Base-by-base conservation (phyloP, 352 stramenopile genomes). In the Globisporangium okanoganense region DNA sequence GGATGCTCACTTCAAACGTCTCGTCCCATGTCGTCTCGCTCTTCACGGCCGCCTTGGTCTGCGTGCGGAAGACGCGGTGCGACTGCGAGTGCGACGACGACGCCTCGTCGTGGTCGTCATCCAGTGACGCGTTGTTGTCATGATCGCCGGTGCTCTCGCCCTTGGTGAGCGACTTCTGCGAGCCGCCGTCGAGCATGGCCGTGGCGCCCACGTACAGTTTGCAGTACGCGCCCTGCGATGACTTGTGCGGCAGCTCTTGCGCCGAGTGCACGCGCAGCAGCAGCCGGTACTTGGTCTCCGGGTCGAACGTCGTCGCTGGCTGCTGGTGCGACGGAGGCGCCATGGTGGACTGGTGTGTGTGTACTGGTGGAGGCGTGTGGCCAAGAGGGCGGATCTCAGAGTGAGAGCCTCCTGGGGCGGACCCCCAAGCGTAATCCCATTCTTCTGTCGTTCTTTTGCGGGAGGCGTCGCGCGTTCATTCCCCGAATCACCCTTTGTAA, bases 1-100 rank as follows among this genome's bases (percentile, higher is more conserved):
- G 61, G 0, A 92, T 55, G 13, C 72, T 70, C 40, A 90, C 47
- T 55, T 90, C 71, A 33, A 92, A 88, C 70, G 88, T 88, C 41
- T 92, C 72, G 58, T 90, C 89, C 82, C 82, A 92, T 59, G 44
- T 87, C 66, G 63, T 73, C 7, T 71, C 51, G 58, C 86, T 88
- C 61, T 75, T 74, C 77, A 86, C 62, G 82, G 71, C 22, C 13
- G 53, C 36, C 35, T 58, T 51, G 40, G 41, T 51, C 33, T 85
- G 86, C 36, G 82, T 91, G 69, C 78, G 76, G 59, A 83, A 89
- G 2, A 65, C 71, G 56, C 67, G 75, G 3, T 58, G 58, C 6
- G 31, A n/a, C n/a, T n/a, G n/a, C n/a, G n/a, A n/a, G n/a, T n/a
- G n/a, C n/a, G n/a, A n/a, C n/a, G n/a, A n/a, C n/a, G n/a, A n/a